A percentile compares a stretch with the other conserved stretches of the same genome.
Evolutionary conservation across 1,139 yeast genomes (phyloP).

Genomic region (Sugiyamaella castrensis): DNA sequence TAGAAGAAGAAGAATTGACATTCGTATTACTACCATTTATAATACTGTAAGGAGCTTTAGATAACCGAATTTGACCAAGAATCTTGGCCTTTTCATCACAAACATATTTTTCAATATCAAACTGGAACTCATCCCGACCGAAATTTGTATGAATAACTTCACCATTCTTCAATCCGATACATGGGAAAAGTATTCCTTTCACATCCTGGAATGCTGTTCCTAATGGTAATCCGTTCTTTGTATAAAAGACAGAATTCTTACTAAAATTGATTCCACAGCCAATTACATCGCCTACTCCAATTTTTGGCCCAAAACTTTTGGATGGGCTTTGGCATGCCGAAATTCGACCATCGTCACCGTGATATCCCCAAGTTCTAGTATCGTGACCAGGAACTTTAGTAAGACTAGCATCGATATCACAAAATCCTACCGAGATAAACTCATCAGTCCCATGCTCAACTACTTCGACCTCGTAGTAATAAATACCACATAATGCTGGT

Average conservation of each 20-base stretch:
- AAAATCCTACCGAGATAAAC: constrained; percentile 37
- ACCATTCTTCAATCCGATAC: constrained; percentile 47
- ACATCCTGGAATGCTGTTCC: constrained; percentile 52
- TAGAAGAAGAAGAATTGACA: too few species aligned
- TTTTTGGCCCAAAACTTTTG: constrained; percentile 46
- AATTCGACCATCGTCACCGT: constrained; percentile 56
- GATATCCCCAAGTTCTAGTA: constrained; percentile 53
- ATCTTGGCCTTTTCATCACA: constrained; percentile 42
- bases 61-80: constrained; percentile 22
- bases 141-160: constrained; percentile 63
- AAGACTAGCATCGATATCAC: constrained; percentile 32
- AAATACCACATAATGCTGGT: constrained; percentile 48
- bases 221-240: constrained; percentile 72
- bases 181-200: constrained; percentile 44
- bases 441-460: constrained; percentile 26
- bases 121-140: constrained; percentile 63
- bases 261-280: constrained; percentile 84
- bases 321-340: constrained; percentile 44
- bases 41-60: constrained; percentile 1
- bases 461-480: constrained; percentile 55
- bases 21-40: neutral
- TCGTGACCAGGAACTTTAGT: constrained; percentile 47
- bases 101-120: constrained; percentile 68
- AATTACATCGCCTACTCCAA: constrained; percentile 58
- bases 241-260: constrained; percentile 63